A percentile compares a stretch with the other conserved stretches of the same genome.
These are phyloP conservation scores for Ceratocystis smalleyi DNA, from an alignment of 2,329 filamentous ascomycete species.

Conservation along the genomic window DNA sequence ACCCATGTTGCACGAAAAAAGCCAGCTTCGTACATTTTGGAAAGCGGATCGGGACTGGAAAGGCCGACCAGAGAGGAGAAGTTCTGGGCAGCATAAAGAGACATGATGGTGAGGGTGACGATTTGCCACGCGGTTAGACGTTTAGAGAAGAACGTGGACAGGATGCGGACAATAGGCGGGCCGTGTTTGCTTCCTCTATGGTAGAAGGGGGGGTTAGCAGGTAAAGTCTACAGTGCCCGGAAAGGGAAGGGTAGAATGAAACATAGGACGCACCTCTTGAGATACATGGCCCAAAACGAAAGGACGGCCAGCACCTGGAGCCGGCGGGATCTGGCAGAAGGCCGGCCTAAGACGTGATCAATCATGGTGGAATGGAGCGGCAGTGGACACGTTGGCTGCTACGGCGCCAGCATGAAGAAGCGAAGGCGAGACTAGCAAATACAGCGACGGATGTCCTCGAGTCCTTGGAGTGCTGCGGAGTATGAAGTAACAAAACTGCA, in stretches of 20 bases:
- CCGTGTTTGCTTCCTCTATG: constrained; percentile 71
- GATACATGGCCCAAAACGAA: constrained; percentile 77
- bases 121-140: constrained; percentile 80
- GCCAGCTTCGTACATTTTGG: constrained; percentile 79
- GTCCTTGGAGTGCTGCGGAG: not conserved
- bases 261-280: constrained; percentile 45
- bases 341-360: constrained; percentile 85
- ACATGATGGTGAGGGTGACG: constrained; percentile 71
- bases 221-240: not conserved
- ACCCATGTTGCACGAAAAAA: constrained; percentile 98
- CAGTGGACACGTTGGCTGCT: not conserved
- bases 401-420: not conserved
- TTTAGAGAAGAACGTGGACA: constrained; percentile 57
- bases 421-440: not conserved
- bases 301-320: constrained; percentile 85
- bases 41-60: constrained; percentile 81
- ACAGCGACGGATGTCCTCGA: not conserved
- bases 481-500: not conserved
- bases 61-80: constrained; percentile 85
- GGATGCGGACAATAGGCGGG: constrained; percentile 53
- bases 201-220: not conserved
- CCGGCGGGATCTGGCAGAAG: constrained; percentile 79
- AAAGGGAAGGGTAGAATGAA: not conserved
- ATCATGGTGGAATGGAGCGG: constrained; percentile 30
- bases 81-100: constrained; percentile 81